A percentile compares a stretch with the other conserved stretches of the same genome.
Evolutionary conservation across 495 filamentous ascomycete species (phyloP).

Genomic region (Hypoxylon crocopeplum): DNA sequence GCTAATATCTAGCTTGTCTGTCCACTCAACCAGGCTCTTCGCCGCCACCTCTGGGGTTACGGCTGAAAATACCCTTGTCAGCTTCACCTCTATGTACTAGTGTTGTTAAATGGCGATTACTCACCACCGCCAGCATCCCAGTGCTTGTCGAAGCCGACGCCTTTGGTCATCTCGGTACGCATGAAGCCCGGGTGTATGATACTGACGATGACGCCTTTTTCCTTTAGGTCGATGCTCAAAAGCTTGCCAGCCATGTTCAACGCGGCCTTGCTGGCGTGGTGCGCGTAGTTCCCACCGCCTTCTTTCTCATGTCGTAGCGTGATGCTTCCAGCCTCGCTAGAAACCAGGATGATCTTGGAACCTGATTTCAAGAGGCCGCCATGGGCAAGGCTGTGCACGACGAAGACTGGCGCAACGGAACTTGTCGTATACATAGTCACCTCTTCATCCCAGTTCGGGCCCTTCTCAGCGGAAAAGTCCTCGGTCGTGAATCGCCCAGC

Average conservation of each 20-base stretch:
- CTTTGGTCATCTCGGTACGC: slow-evolving; percentile 75
- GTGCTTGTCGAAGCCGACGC: slow-evolving; percentile 74
- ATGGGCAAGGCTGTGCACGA: slow-evolving; percentile 67
- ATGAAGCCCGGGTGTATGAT: slow-evolving; percentile 78
- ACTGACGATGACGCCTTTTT: slow-evolving; percentile 66
- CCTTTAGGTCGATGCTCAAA: slow-evolving; percentile 70
- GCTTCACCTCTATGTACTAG: slow-evolving; percentile 10
- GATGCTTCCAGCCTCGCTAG: slow-evolving; percentile 72
- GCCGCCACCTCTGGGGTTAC: slow-evolving; percentile 73
- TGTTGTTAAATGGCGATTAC: slow-evolving; percentile 23
- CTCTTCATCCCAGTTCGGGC: slow-evolving; percentile 69
- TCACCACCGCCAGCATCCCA: slow-evolving; percentile 71
- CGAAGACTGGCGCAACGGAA: slow-evolving; percentile 69
- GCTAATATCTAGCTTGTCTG: slow-evolving; percentile 67
- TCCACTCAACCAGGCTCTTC: slow-evolving; percentile 64
- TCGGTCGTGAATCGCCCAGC: slow-evolving; percentile 75
- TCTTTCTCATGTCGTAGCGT: slow-evolving; percentile 69
- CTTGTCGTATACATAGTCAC: slow-evolving; percentile 75
- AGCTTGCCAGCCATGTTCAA: slow-evolving; percentile 79
- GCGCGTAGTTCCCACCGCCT: slow-evolving; percentile 75
- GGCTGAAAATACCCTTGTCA: slow-evolving; percentile 47
- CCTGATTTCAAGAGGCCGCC: slow-evolving; percentile 54
- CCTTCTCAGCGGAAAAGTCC: slow-evolving; percentile 58
- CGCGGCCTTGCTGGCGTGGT: slow-evolving; percentile 75
- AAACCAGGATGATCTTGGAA: slow-evolving; percentile 70